These are phyloP conservation scores for Avena sativa DNA, from an alignment of 176 grass and related monocot species.

Conservation along the genomic window DNA sequence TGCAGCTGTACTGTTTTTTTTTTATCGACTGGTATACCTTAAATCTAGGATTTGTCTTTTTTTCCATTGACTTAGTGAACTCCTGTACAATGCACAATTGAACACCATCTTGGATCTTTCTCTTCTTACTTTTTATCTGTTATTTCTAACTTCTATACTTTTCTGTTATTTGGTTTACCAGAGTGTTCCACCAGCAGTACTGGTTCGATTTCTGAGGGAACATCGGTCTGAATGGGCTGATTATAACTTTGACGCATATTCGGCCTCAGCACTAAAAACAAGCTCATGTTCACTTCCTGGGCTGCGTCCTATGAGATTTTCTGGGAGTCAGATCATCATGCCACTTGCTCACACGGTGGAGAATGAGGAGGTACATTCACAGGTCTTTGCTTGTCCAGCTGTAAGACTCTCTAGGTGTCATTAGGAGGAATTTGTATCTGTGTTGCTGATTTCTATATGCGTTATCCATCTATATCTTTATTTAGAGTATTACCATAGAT, in stretches of 20 bases:
- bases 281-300: constrained; percentile 72
- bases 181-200: constrained; percentile 88
- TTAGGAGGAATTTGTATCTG: background rate
- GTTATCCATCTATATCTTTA: background rate
- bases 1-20: background rate
- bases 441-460: no score
- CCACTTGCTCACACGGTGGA: constrained; percentile 92
- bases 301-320: constrained; percentile 73
- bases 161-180: constrained; percentile 48
- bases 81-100: background rate
- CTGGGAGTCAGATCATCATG: constrained; percentile 89
- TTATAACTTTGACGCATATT: constrained; percentile 96
- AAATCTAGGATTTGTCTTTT: background rate
- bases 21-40: background rate
- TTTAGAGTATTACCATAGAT: background rate
- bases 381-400: background rate
- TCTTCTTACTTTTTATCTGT: background rate
- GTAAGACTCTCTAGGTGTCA: constrained; percentile 18
- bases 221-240: constrained; percentile 99
- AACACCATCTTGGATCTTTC: background rate
- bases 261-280: constrained; percentile 69
- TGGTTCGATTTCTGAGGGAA: constrained; percentile 87
- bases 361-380: constrained; percentile 86
- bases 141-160: constrained; percentile 20
- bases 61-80: constrained; percentile 23